Evolutionary conservation across 495 filamentous ascomycete genomes (phyloP), one percentile per base, ranked within the genome.

Genomic region (Penicillium odoratum): DNA sequence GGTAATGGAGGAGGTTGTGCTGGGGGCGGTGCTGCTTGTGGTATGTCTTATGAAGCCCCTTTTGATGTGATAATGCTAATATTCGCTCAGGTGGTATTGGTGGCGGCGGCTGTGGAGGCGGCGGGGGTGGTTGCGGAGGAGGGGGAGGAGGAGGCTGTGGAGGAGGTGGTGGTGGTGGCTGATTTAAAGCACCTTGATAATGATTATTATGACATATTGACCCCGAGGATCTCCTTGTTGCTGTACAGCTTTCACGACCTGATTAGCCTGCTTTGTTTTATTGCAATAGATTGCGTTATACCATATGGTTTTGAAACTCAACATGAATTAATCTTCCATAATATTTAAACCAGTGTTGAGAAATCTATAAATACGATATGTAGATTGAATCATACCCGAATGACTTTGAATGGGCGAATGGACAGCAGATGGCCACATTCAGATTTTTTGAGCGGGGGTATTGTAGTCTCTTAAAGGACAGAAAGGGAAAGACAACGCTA

Each of bases 1-100:
- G 74, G 73, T 30, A n/a, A 9, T 33, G 47, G n/a, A 9, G 47
- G n/a, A 9, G 28, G n/a, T 15, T 72, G 75, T 38, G 68, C 74
- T 51, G 67, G 66, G 9, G 64, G 66, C 16, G 70, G 77, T 3
- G 64, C 77, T 48, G 72, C 74, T 33, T 76, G 81, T 63, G 73
- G 76, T 63, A 60, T 43, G 57, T 54, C 26, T 16, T 40, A 36
- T 34, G 31, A 5, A 18, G 3, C 28, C n/a, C 10, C 2, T 53
- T 45, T 42, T 21, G 30, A 1, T 40, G 5, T 33, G 15, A 51
- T 16, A 11, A 21, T 55, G 47, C 49, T 45, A 45, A 53, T 34
- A 36, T 55, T 11, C 40, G 30, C 15, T 21, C 45, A 48, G 47
- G 50, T 8, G 53, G 64, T 2, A 61, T 67, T 7, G 67, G 69